phyloP scores from a whole-genome alignment of 2,329 filamentous ascomycete species.

The Verticillium dahliae region DNA sequence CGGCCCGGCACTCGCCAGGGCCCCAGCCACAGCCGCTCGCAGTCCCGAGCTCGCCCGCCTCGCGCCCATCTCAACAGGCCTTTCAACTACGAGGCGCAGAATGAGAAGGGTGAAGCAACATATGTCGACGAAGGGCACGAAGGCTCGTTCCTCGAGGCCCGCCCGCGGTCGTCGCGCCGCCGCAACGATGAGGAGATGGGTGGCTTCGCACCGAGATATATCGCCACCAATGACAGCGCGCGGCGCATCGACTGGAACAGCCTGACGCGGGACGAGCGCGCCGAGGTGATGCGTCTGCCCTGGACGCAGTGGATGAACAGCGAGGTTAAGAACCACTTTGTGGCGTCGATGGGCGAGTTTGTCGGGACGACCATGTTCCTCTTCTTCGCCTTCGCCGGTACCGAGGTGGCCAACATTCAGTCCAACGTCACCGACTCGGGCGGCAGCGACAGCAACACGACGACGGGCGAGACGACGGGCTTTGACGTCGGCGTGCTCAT shows the following conservation, averaged over 20 bases:
- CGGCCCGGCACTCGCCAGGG: not conserved
- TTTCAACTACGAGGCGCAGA: conserved; percentile 7
- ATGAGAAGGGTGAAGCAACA: conserved; percentile 4
- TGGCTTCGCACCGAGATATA: not conserved
- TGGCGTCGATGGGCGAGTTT: conserved; percentile 30
- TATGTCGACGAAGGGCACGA: conserved; percentile 8
- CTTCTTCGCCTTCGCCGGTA: conserved; percentile 35
- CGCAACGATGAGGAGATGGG: conserved; percentile 7
- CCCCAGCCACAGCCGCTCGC: conserved; percentile 5
- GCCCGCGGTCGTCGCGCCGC: conserved; percentile 6
- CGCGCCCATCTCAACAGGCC: conserved; percentile 11
- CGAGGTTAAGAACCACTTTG: conserved; percentile 35
- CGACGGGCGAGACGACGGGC: conserved; percentile 33
- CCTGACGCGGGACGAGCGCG: conserved; percentile 30
- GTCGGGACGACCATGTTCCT: conserved; percentile 36
- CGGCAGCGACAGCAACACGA: conserved; percentile 23
- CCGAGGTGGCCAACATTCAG: conserved; percentile 31
- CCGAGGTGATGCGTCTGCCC: conserved; percentile 35
- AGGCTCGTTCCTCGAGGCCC: conserved; percentile 5
- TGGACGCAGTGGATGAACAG: conserved; percentile 41
- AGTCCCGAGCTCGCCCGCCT: conserved; percentile 4
- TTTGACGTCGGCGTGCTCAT: conserved; percentile 35
- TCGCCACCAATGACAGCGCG: conserved; percentile 5
- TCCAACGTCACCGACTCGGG: conserved; percentile 18
- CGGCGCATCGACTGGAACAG: conserved; percentile 28